phyloP scores from a whole-genome alignment of 257 asterid species.

The Ilex asprella region DNA sequence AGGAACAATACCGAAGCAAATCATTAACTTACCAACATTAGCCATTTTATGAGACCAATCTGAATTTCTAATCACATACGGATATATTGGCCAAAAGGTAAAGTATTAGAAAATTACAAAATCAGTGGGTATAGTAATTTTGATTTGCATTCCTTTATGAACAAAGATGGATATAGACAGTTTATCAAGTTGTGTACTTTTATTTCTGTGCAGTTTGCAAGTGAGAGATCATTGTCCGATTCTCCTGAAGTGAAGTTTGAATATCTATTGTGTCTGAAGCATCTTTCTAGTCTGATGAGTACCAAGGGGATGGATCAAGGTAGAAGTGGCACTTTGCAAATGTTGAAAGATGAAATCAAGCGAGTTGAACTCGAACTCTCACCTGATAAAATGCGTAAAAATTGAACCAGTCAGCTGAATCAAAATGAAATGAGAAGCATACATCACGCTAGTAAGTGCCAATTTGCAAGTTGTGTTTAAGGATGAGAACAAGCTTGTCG shows the following conservation, averaged over 20 bases:
- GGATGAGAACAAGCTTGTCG: too few relatives aligned
- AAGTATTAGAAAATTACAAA: too few relatives aligned
- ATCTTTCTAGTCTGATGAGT: slow-evolving; percentile 27
- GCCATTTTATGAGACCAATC: too few relatives aligned
- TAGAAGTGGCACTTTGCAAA: slow-evolving; percentile 15
- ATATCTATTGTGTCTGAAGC: slow-evolving; percentile 55
- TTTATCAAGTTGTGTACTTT: neutral
- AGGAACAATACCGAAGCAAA: too few relatives aligned
- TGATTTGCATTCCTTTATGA: too few relatives aligned
- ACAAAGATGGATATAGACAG: neutral
- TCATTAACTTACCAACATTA: too few relatives aligned
- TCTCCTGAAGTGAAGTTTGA: slow-evolving; percentile 57
- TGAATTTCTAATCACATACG: too few relatives aligned
- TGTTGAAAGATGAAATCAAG: slow-evolving; percentile 46
- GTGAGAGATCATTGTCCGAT: slow-evolving; percentile 25
- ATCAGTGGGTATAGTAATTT: too few relatives aligned
- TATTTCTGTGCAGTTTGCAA: slow-evolving; percentile 44
- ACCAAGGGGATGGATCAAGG: slow-evolving; percentile 14
- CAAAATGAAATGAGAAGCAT: too few relatives aligned
- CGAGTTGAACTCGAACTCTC: slow-evolving; percentile 40
- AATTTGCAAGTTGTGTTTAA: too few relatives aligned
- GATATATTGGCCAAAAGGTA: too few relatives aligned
- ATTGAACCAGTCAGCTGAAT: neutral
- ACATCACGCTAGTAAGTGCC: too few relatives aligned
- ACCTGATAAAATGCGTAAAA: slow-evolving; percentile 6